Evolutionary conservation across 2,329 filamentous ascomycete species (phyloP).

Genomic region (Pestalotiopsis sp.): DNA sequence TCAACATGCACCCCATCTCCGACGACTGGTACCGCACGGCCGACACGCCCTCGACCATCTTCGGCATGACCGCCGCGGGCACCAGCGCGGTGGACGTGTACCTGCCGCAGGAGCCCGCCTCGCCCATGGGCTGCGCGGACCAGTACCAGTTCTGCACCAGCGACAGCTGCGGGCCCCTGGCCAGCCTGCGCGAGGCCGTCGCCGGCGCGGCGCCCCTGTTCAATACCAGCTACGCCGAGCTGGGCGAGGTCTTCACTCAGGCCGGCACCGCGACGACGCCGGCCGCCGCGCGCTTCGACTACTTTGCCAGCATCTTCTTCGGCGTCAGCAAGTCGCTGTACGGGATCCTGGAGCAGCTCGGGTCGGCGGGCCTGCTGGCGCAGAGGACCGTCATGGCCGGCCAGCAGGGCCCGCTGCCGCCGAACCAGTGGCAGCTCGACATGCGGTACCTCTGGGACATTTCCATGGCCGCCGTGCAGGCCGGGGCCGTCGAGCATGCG

Average conservation of each 20-base stretch:
- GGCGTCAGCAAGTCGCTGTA: background rate
- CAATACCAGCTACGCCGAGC: background rate
- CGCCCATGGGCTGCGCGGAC: background rate
- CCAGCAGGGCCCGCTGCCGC: background rate
- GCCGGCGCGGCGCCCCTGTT: background rate
- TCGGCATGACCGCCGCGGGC: background rate
- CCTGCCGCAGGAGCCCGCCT: background rate
- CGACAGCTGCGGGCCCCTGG: background rate
- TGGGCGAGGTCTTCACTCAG: background rate
- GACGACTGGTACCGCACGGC: constrained; percentile 24
- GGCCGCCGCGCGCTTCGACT: background rate
- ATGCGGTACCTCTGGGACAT: background rate
- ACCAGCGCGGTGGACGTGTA: background rate
- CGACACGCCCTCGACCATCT: background rate
- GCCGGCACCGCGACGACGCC: too few relatives aligned
- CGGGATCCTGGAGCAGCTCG: background rate
- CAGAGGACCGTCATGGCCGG: background rate
- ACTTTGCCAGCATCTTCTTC: background rate
- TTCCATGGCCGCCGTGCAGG: background rate
- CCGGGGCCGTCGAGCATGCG: background rate
- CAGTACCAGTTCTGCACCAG: background rate
- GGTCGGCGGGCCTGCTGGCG: background rate
- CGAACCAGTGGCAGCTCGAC: background rate
- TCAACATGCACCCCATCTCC: constrained; percentile 10
- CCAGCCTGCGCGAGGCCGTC: background rate